Percentiles rank a stretch among this genome's conserved stretches.
Evolutionary conservation across 208 protist species (phyloP).

Genomic region (Trypanosoma platydactyli): DNA sequence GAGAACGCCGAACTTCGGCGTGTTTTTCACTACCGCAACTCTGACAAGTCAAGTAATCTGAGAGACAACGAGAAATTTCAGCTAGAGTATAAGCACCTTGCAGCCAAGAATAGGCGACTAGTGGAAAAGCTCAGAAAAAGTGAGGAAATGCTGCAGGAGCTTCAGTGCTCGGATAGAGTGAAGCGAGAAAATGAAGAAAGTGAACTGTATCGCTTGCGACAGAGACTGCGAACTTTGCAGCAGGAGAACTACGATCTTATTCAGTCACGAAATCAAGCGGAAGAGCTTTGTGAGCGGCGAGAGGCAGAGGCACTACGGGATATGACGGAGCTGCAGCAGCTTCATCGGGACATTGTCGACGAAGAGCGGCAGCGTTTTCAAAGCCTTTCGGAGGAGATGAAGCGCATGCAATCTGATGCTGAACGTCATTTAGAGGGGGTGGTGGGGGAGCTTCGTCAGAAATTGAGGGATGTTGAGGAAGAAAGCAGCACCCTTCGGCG

Average conservation of each 20-base stretch:
- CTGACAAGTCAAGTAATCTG: constrained; percentile 40
- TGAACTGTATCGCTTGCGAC: constrained; percentile 51
- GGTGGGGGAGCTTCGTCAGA: constrained; percentile 43
- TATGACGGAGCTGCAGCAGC: constrained; percentile 64
- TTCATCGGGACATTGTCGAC: constrained; percentile 59
- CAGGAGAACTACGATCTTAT: constrained; percentile 62
- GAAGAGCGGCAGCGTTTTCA: constrained; percentile 56
- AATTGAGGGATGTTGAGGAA: constrained; percentile 43
- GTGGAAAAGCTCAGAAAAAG: constrained; percentile 52
- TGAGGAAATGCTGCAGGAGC: constrained; percentile 51
- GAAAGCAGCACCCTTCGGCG: constrained; percentile 42
- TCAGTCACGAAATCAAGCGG: constrained; percentile 64
- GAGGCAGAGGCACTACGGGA: constrained; percentile 75
- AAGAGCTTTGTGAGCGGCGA: constrained; percentile 72
- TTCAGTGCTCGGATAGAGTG: constrained; percentile 36
- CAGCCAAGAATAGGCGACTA: constrained; percentile 51
- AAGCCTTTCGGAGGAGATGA: constrained; percentile 41
- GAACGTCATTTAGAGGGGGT: constrained; percentile 52
- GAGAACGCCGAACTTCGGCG: constrained; percentile 36
- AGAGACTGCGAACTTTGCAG: constrained; percentile 57
- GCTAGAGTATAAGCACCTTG: constrained; percentile 82
- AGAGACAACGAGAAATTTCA: constrained; percentile 67
- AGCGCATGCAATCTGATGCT: constrained; percentile 34
- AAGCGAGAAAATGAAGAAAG: constrained; percentile 36
- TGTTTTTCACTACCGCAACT: constrained; percentile 33